Conservation (phyloP, 2,329 filamentous ascomycete genomes). For the Diaporthe aspalathi region DNA sequence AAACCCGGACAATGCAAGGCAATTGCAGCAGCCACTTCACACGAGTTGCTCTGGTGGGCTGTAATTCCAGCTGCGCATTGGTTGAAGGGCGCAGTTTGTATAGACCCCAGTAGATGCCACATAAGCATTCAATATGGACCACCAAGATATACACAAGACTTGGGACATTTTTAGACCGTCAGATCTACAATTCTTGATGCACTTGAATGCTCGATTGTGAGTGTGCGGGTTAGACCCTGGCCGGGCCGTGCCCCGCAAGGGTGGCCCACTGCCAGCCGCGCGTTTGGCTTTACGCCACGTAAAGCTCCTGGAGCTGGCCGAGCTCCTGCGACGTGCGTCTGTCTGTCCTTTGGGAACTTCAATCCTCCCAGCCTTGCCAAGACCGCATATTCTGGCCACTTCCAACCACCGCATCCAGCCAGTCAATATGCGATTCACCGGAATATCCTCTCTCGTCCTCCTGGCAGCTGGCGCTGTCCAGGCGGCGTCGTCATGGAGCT, state of each 20-base stretch:
- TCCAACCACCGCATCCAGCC: conserved; percentile 25
- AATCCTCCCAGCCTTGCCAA: conserved; percentile 31
- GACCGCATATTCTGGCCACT: conserved; percentile 26
- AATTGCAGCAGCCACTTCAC: too few relatives aligned
- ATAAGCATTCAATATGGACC: background rate
- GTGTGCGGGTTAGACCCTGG: background rate
- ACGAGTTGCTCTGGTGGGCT: background rate
- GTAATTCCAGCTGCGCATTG: background rate
- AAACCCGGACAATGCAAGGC: background rate
- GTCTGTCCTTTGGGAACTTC: conserved; percentile 35
- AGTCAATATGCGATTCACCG: conserved; percentile 55
- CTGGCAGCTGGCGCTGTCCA: conserved; percentile 62
- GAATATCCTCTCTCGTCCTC: conserved; percentile 56
- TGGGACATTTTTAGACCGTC: background rate
- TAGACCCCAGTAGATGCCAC: too few relatives aligned
- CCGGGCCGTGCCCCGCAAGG: background rate
- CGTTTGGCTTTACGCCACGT: conserved; percentile 36
- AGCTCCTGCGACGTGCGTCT: conserved; percentile 28
- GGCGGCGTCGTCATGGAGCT: conserved; percentile 74
- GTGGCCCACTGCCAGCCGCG: conserved; percentile 8
- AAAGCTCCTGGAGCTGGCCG: conserved; percentile 29
- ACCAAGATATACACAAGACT: background rate
- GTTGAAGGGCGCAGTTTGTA: background rate
- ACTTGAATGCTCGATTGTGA: background rate
- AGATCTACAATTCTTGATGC: too few relatives aligned